Evolutionary conservation across 2,329 filamentous ascomycete species (phyloP), one percentile per base, ranked within the genome.

Genomic region (Stachybotrys chlorohalonatus): DNA sequence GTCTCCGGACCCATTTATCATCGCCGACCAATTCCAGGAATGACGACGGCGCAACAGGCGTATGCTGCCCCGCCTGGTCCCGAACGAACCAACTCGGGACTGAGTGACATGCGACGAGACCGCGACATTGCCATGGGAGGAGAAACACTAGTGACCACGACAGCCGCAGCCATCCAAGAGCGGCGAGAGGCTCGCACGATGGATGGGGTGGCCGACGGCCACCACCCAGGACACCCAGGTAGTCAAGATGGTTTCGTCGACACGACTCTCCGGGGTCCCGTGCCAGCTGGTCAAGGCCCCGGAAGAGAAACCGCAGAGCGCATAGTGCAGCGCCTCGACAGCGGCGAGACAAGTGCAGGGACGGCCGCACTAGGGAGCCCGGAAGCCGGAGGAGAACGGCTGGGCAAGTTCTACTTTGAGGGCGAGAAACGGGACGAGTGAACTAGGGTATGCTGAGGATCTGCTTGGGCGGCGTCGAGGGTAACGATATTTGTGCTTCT

Each of bases 1-100:
- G 85, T 92, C 55, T 90, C 85, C 56, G 90, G 90, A 0, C 89
- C 89, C 46, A 87, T 88, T 66, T 80, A 88, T 72, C 75, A 81
- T 68, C 72, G 80, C 57, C 68, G 79, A 51, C 69, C 75, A 52
- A 70, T 70, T 59, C 76, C 74, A 60, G 72, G 66, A 58, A 71
- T 62, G 56, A 66, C 56, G 69, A 73, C 62, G 67, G 52, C 70
- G 54, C 64, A 65, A 58, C 63, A 71, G 58, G 57, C 62, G 46
- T 79, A 73, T 74, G 67, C 16, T 36, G 51, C 65, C 11, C 36
- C 36, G 13, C 65, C 46, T 11, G 49, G 49, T 7, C 49, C 81
- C 7, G 79, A 82, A 65, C 70, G 80, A 24, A 78, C 73, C 55
- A 74, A 72, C 55, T 82, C 79, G 0, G 77, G 78, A 1, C 66